Conservation (phyloP, 2,329 filamentous ascomycete genomes). For the Tolypocladium cylindrosporum region DNA sequence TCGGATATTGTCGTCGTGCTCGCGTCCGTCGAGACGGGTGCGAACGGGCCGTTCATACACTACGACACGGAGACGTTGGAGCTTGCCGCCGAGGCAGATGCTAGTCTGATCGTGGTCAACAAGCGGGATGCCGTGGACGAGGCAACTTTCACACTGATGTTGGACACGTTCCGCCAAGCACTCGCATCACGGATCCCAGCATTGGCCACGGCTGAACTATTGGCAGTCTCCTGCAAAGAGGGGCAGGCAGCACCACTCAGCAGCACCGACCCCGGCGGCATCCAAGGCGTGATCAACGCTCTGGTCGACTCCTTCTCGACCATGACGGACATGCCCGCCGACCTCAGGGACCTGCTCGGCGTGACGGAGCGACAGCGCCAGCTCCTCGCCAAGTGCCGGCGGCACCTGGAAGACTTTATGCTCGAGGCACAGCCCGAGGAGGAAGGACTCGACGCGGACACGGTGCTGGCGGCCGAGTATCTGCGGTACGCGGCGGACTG, state of each 20-base stretch:
- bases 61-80: constrained; percentile 46
- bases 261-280: constrained; percentile 46
- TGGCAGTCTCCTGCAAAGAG: constrained; percentile 62
- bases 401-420: constrained; percentile 65
- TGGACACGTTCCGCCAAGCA: constrained; percentile 26
- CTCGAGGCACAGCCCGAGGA: constrained; percentile 35
- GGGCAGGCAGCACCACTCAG: constrained; percentile 24
- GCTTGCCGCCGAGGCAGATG: constrained; percentile 37
- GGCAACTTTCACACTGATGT: constrained; percentile 23
- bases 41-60: constrained; percentile 30
- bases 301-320: constrained; percentile 58
- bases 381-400: constrained; percentile 64
- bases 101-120: constrained; percentile 49
- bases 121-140: constrained; percentile 44
- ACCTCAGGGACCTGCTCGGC: constrained; percentile 76
- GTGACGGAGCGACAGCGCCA: constrained; percentile 84
- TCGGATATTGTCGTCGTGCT: constrained; percentile 82
- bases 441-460: constrained; percentile 52
- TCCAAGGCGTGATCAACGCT: constrained; percentile 57
- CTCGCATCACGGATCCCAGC: constrained; percentile 10
- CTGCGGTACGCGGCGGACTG: constrained; percentile 70
- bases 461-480: constrained; percentile 84
- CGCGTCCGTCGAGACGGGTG: constrained; percentile 55
- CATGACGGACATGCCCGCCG: constrained; percentile 61
- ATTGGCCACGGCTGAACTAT: constrained; percentile 23